These are phyloP conservation scores for Wickerhamomyces mucosus DNA, from an alignment of 805 yeast genomes.

Conservation along the genomic window DNA sequence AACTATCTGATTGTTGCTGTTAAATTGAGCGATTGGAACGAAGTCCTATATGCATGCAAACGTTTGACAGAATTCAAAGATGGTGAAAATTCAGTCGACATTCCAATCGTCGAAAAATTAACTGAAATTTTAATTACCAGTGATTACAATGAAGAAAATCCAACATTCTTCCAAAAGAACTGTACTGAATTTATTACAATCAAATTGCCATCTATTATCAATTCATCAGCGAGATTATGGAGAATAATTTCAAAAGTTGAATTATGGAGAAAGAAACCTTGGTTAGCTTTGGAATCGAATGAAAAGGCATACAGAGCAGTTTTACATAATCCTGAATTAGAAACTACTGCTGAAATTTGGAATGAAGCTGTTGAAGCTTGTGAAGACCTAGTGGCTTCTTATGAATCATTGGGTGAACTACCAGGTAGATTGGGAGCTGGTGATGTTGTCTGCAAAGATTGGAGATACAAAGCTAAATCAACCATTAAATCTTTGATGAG, in stretches of 20 bases:
- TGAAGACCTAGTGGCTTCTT: conserved; percentile 72
- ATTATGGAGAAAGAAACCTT: conserved; percentile 77
- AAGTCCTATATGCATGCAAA: conserved; percentile 68
- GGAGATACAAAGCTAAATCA: conserved; percentile 78
- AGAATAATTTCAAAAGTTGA: conserved; percentile 77
- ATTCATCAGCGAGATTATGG: conserved; percentile 60
- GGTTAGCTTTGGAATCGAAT: conserved; percentile 78
- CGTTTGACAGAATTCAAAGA: conserved; percentile 50
- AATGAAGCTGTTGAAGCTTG: conserved; percentile 72
- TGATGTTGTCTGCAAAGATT: conserved; percentile 81
- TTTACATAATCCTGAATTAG: conserved; percentile 54
- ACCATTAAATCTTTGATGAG: conserved; percentile 67
- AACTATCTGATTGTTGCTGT: conserved; percentile 78
- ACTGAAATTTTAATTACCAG: conserved; percentile 51
- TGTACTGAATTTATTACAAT: conserved; percentile 67
- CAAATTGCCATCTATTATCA: conserved; percentile 58
- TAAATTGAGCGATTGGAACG: conserved; percentile 80
- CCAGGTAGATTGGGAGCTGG: conserved; percentile 76
- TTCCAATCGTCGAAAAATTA: conserved; percentile 65
- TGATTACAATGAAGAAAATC: conserved; percentile 27
- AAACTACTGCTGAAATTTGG: conserved; percentile 56
- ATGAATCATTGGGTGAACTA: conserved; percentile 77
- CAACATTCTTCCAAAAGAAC: conserved; percentile 54
- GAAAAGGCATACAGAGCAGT: conserved; percentile 81
- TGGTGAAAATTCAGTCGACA: conserved; percentile 61